These are phyloP conservation scores for Thelephora ganbajun DNA, from an alignment of 768 basidiomycete species.

Conservation along the genomic window DNA sequence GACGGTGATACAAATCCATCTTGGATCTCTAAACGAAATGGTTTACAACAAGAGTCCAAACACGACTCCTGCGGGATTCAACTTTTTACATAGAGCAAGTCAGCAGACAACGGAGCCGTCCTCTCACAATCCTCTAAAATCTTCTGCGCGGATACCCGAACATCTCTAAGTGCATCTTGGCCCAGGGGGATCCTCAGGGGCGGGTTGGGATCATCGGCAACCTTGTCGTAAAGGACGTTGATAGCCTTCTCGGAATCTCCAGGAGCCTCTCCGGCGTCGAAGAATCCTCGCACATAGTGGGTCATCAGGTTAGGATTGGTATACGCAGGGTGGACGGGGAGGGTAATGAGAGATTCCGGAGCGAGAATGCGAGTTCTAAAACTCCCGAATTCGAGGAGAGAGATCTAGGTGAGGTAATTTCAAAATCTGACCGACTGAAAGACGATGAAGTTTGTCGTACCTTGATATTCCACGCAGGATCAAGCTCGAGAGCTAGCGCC, in stretches of 20 bases:
- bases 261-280: background rate
- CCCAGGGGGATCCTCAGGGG: conserved; percentile 12
- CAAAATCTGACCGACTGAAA: background rate
- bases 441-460: conserved; percentile 7
- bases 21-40: too few species aligned
- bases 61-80: too few species aligned
- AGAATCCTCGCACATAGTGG: background rate
- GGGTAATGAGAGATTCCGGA: background rate
- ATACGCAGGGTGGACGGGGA: conserved; percentile 9
- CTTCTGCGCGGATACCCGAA: background rate
- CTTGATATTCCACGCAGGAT: conserved; percentile 23
- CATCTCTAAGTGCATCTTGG: conserved; percentile 1
- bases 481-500: conserved; percentile 16
- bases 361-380: conserved; percentile 3
- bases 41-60: too few species aligned
- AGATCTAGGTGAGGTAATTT: conserved; percentile 7
- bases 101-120: too few species aligned
- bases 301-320: conserved; percentile 1
- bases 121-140: too few species aligned
- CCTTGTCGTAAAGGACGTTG: conserved; percentile 8
- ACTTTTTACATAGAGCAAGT: too few species aligned
- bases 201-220: conserved; percentile 6
- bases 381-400: conserved; percentile 9
- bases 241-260: conserved; percentile 11
- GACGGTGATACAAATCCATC: too few species aligned